Evolutionary conservation across 1,284 basidiomycete species (phyloP).

Genomic region (Phellinidium pouzarii): DNA sequence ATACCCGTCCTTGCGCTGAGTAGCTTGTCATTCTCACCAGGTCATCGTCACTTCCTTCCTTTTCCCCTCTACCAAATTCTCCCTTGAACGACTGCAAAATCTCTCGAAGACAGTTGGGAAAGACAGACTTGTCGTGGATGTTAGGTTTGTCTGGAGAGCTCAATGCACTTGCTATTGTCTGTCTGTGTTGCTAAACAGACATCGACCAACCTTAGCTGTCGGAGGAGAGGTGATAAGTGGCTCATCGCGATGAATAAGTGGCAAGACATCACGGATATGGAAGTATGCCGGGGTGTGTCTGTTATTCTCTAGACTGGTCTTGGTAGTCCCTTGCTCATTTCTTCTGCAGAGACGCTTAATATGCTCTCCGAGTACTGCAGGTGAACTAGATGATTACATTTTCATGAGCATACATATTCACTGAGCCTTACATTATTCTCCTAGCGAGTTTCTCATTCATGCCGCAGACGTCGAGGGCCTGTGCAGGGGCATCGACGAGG

Average conservation of each 20-base stretch:
- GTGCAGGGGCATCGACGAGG: conserved; percentile 93
- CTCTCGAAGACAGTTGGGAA: conserved; percentile 71
- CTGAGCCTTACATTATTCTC: conserved; percentile 17
- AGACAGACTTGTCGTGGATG: conserved; percentile 90
- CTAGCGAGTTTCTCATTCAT: conserved; percentile 91
- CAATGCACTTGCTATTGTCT: background rate
- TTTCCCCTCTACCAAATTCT: conserved; percentile 81
- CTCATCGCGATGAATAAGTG: conserved; percentile 98
- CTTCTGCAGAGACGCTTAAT: conserved; percentile 55
- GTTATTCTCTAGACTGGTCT: background rate
- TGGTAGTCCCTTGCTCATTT: background rate
- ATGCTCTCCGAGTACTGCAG: conserved; percentile 73
- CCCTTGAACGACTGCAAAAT: conserved; percentile 59
- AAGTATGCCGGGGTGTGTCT: conserved; percentile 69
- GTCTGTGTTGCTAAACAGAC: background rate
- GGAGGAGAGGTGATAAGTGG: conserved; percentile 75
- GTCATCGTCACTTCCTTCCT: conserved; percentile 96
- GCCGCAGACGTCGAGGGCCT: conserved; percentile 98
- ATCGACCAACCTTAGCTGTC: conserved; percentile 55
- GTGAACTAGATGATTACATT: conserved; percentile 31
- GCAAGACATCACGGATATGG: conserved; percentile 95
- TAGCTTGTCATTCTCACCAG: conserved; percentile 34
- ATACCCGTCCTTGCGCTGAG: background rate
- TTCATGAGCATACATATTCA: background rate
- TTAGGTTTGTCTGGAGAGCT: conserved; percentile 55